Conservation (phyloP, 768 basidiomycete species). For the Butyriboletus loyo region DNA sequence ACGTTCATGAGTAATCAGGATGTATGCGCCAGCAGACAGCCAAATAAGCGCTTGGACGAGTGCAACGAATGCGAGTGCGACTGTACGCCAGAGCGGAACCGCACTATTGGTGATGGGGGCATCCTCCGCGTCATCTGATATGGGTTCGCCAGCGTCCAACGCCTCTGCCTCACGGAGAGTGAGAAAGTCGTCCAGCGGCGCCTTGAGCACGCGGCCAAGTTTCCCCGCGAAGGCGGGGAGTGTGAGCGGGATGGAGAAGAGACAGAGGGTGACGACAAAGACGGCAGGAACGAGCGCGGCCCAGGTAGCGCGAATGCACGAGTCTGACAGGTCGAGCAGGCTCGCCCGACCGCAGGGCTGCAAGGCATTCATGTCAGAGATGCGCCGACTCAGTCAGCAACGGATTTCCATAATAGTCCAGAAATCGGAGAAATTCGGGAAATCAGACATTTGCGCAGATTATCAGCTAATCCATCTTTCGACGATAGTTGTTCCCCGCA, state of each 20-base stretch:
- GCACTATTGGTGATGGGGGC: neutral
- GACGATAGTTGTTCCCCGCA: neutral
- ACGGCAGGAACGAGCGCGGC: constrained; percentile 46
- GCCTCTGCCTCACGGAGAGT: constrained; percentile 57
- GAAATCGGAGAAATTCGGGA: neutral
- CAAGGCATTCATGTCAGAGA: constrained; percentile 7
- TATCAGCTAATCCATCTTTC: constrained; percentile 2
- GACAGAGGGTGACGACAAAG: constrained; percentile 42
- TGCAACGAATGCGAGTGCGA: constrained; percentile 54
- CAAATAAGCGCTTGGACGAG: constrained; percentile 56
- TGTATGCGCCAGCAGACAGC: constrained; percentile 58
- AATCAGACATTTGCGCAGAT: neutral
- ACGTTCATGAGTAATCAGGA: constrained; percentile 38
- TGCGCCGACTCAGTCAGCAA: neutral
- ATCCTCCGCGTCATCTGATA: neutral
- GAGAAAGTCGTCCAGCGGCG: constrained; percentile 40
- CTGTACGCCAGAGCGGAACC: constrained; percentile 57
- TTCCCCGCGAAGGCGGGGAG: constrained; percentile 23
- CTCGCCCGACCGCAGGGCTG: constrained; percentile 13
- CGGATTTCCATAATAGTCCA: neutral
- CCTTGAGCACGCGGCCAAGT: constrained; percentile 16
- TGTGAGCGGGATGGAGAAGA: constrained; percentile 33
- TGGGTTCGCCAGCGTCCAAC: constrained; percentile 25
- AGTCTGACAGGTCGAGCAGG: constrained; percentile 38
- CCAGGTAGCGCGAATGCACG: constrained; percentile 53